phyloP scores from a whole-genome alignment of 768 basidiomycete species.

The Hydnomerulius pinastri region DNA sequence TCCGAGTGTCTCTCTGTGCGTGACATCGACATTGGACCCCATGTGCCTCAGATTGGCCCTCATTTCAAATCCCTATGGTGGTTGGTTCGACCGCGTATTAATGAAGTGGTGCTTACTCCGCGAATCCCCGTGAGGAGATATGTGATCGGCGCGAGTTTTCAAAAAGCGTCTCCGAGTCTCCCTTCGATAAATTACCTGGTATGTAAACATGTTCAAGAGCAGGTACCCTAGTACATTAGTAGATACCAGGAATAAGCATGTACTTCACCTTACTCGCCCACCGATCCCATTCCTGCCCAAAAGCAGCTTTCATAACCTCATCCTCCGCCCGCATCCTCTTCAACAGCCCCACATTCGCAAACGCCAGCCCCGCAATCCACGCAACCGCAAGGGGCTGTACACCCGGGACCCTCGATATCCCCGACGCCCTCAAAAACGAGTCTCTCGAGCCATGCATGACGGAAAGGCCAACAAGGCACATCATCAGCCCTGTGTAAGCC shows the following conservation, averaged over 20 bases:
- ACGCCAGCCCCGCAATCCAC: not conserved
- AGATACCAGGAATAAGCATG: slow-evolving; percentile 36
- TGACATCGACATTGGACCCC: too few species aligned
- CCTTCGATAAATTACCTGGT: too few species aligned
- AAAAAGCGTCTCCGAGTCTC: too few species aligned
- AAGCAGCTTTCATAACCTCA: slow-evolving; percentile 27
- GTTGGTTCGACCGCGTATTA: too few species aligned
- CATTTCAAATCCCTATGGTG: too few species aligned
- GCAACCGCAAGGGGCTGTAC: not conserved
- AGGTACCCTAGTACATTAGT: too few species aligned
- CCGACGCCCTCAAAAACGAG: slow-evolving; percentile 17
- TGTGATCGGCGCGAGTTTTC: too few species aligned
- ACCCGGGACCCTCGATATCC: slow-evolving; percentile 6
- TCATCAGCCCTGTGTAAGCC: slow-evolving; percentile 21
- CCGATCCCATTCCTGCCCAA: slow-evolving; percentile 35
- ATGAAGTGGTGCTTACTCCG: too few species aligned
- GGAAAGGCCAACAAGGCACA: slow-evolving; percentile 8
- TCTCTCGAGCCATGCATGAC: slow-evolving; percentile 2
- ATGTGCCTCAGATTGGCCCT: too few species aligned
- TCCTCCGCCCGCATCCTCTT: slow-evolving; percentile 29
- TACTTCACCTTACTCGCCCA: slow-evolving; percentile 34
- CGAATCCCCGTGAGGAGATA: too few species aligned
- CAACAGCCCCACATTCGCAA: slow-evolving; percentile 3
- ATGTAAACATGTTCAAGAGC: too few species aligned
- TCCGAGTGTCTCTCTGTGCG: too few species aligned